A percentile compares a stretch with the other conserved stretches of the same genome.
Conservation (phyloP, 2,329 filamentous ascomycete species). For the Colletotrichum sp. region DNA sequence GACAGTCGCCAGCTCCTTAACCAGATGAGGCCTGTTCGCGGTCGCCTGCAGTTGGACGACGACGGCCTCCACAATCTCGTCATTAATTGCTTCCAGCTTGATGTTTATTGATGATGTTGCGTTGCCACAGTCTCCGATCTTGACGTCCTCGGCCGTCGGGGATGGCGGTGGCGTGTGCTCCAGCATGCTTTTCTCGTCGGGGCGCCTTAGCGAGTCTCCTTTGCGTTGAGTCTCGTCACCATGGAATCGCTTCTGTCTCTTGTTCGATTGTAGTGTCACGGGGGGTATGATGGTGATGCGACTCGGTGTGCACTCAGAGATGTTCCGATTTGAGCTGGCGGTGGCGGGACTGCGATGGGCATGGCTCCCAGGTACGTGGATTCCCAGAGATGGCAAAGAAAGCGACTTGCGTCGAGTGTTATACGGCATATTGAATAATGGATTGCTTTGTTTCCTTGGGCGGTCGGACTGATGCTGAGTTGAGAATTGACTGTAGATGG, state of each 20-base stretch:
- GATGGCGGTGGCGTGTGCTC: slow-evolving; percentile 73
- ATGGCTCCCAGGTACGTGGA: slow-evolving; percentile 77
- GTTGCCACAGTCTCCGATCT: neutral
- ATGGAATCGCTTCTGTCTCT: slow-evolving; percentile 83
- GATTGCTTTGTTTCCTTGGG: neutral
- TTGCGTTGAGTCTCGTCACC: slow-evolving; percentile 40
- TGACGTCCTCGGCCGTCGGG: slow-evolving; percentile 23
- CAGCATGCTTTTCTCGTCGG: slow-evolving; percentile 47
- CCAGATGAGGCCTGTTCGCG: slow-evolving; percentile 89
- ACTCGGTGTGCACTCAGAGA: slow-evolving; percentile 25
- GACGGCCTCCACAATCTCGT: slow-evolving; percentile 92
- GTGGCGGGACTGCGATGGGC: slow-evolving; percentile 61
- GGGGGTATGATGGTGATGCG: slow-evolving; percentile 4
- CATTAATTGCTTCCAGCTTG: slow-evolving; percentile 84
- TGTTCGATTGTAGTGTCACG: slow-evolving; percentile 51
- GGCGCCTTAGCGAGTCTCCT: neutral
- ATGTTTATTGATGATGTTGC: neutral
- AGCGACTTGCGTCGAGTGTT: slow-evolving; percentile 97
- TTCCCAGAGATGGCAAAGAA: slow-evolving; percentile 90
- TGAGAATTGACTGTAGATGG: neutral
- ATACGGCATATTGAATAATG: slow-evolving; percentile 74
- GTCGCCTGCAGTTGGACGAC: slow-evolving; percentile 89
- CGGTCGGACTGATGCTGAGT: neutral
- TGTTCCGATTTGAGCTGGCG: slow-evolving; percentile 35
- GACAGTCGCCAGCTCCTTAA: slow-evolving; percentile 88